Evolutionary conservation across 2,329 filamentous ascomycete genomes (phyloP), one percentile per base, ranked within the genome.

Genomic region (Albifimbria verrucaria): DNA sequence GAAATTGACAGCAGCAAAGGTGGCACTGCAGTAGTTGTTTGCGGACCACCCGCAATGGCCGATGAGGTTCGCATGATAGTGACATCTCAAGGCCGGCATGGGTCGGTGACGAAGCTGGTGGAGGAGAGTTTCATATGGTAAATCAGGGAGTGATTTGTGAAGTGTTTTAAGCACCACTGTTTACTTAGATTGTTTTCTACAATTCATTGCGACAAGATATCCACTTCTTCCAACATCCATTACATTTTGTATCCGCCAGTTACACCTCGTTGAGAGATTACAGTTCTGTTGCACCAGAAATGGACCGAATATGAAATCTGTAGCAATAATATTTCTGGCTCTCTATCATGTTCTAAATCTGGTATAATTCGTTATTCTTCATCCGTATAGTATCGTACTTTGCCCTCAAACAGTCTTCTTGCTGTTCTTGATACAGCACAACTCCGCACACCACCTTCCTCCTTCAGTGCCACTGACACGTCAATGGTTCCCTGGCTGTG

Each of bases 371-470:
- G n/a, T n/a, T n/a, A n/a, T 32, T 32, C 26, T 32, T 32, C 26
- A 15, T 39, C 32, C 18, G 18, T 39, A 20, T 67, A 67, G 43
- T 68, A 68, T 7, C 64, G 25, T 3, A 66, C 65, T 1, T 60
- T 59, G 2, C 67, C 67, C 43, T 69, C 67, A 48, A 70, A 68
- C 0, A 70, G 53, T 36, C 68, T 59, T 45, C 66, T 57, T 1
- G 67, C 68, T 0, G 67, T 69, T 32, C 68, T 59, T 7, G 61
- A 64, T 3, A 68, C 68, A 2, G 62, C 54, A 24, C 65, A 67
- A 24, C 64, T 62, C 25, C 53, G 60, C 2, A 68, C 56, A 2
- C 61, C 62, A 3, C 57, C 54, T 2, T 54, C 59, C 10, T 50
- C 54, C 3, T 61, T 48, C 5, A 15, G 18, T 17, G 32, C 32